phyloP scores from a whole-genome alignment of 2,329 filamentous ascomycete genomes.

The Aspergillus ustus region DNA sequence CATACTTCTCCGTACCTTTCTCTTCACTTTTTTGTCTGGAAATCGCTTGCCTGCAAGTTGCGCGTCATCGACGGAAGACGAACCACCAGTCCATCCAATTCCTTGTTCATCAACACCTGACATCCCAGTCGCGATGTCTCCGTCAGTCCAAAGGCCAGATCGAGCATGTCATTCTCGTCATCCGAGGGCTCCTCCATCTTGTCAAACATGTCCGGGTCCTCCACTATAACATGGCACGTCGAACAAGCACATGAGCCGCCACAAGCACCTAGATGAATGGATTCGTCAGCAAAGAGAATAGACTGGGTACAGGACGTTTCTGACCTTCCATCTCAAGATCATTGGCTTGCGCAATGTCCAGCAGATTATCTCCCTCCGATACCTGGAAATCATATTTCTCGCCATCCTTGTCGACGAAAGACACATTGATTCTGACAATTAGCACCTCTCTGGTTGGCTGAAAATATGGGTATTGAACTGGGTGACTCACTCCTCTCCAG shows the following conservation, averaged over 20 bases:
- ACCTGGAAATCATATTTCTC: slow-evolving; percentile 77
- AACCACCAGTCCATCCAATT: slow-evolving; percentile 83
- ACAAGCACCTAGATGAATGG: slow-evolving; percentile 68
- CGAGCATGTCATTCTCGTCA: slow-evolving; percentile 88
- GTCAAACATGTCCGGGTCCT: slow-evolving; percentile 74
- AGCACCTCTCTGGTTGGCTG: not conserved
- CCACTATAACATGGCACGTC: slow-evolving; percentile 88
- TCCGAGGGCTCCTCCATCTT: slow-evolving; percentile 78
- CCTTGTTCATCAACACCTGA: slow-evolving; percentile 89
- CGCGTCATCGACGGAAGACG: slow-evolving; percentile 90
- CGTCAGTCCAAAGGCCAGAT: slow-evolving; percentile 85
- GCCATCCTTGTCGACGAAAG: slow-evolving; percentile 91
- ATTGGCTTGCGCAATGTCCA: slow-evolving; percentile 92
- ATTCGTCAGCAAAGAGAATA: slow-evolving; percentile 1
- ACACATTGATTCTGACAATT: slow-evolving; percentile 73
- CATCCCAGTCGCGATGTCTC: slow-evolving; percentile 85
- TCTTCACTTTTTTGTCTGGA: slow-evolving; percentile 55
- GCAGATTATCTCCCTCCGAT: slow-evolving; percentile 83
- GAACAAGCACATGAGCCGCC: slow-evolving; percentile 93
- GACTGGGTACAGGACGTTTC: slow-evolving; percentile 20
- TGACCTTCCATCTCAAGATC: slow-evolving; percentile 95
- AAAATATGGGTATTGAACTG: not conserved
- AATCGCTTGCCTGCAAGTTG: slow-evolving; percentile 95
- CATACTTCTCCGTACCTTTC: not conserved
- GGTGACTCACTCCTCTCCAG: slow-evolving; percentile 81